Percentiles rank a stretch among this genome's conserved stretches.
Evolutionary conservation across 2,329 filamentous ascomycete genomes (phyloP).

Genomic region (Verticillium zaregamsianum): DNA sequence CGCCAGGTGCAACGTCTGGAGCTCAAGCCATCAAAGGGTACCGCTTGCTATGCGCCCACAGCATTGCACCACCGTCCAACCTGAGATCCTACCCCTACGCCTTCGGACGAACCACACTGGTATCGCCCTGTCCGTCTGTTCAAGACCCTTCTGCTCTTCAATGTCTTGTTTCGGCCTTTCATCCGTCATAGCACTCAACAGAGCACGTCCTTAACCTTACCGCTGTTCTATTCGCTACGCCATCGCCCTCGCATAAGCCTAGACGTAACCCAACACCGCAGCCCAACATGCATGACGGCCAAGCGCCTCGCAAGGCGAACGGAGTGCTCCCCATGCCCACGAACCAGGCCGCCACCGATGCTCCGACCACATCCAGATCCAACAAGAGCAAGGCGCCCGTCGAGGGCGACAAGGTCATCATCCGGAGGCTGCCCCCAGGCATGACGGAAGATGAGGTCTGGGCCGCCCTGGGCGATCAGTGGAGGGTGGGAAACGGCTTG

Average conservation of each 20-base stretch:
- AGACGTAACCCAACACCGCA: not conserved
- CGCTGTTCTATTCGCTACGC: not conserved
- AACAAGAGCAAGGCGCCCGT: slow-evolving; percentile 45
- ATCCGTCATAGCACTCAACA: not conserved
- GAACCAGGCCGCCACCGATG: slow-evolving; percentile 35
- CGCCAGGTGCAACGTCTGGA: not conserved
- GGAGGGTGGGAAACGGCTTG: slow-evolving; percentile 75
- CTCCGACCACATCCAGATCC: slow-evolving; percentile 22
- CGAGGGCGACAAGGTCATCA: slow-evolving; percentile 75
- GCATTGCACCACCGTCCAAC: not conserved
- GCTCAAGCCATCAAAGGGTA: not conserved
- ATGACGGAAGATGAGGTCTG: slow-evolving; percentile 78
- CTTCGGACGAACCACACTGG: not conserved
- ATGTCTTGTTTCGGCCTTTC: not conserved
- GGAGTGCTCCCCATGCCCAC: slow-evolving; percentile 49
- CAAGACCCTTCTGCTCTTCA: not conserved
- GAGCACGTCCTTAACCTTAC: not conserved
- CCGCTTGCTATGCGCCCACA: not conserved
- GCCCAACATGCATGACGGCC: not conserved
- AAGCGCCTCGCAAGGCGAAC: slow-evolving; percentile 33
- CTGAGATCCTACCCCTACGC: not conserved
- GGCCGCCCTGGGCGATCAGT: slow-evolving; percentile 68
- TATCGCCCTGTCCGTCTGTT: not conserved
- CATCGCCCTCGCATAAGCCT: not conserved
- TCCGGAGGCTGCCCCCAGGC: slow-evolving; percentile 81